Evolutionary conservation across 306 rosid genomes (phyloP).

Genomic region (Pyrus betulifolia): DNA sequence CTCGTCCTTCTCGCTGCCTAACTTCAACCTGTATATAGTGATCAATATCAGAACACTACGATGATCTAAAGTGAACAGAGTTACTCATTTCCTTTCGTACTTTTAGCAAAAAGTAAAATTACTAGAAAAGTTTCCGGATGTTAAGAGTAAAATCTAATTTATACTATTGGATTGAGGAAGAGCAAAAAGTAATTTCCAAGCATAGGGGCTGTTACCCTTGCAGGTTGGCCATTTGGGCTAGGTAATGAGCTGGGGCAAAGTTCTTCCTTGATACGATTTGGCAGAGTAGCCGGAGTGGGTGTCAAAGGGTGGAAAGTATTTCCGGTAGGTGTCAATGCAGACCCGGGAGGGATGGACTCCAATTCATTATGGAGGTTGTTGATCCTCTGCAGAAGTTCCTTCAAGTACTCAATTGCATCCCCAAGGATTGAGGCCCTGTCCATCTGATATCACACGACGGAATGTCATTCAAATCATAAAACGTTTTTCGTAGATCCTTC

Average conservation of each 20-base stretch:
- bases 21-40: conserved; percentile 62
- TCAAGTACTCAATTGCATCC: conserved; percentile 94
- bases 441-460: conserved; percentile 46
- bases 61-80: not conserved
- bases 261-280: conserved; percentile 84
- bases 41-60: not conserved
- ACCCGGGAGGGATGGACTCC: conserved; percentile 71
- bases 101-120: not conserved
- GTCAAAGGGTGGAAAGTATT: conserved; percentile 68
- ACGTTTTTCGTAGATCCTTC: not conserved
- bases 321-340: conserved; percentile 52
- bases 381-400: conserved; percentile 88
- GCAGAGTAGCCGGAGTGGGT: conserved; percentile 71
- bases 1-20: conserved; percentile 79
- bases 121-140: not conserved
- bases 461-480: not conserved
- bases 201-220: conserved; percentile 43
- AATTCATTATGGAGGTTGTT: conserved; percentile 81
- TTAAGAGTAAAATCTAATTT: not conserved
- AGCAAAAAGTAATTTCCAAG: not conserved
- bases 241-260: conserved; percentile 66
- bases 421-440: conserved; percentile 98
- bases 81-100: not conserved
- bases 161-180: not conserved
- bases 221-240: conserved; percentile 72